These are phyloP conservation scores for Prunus yedoensis DNA, from an alignment of 331 rosid genomes.

Conservation along the genomic window DNA sequence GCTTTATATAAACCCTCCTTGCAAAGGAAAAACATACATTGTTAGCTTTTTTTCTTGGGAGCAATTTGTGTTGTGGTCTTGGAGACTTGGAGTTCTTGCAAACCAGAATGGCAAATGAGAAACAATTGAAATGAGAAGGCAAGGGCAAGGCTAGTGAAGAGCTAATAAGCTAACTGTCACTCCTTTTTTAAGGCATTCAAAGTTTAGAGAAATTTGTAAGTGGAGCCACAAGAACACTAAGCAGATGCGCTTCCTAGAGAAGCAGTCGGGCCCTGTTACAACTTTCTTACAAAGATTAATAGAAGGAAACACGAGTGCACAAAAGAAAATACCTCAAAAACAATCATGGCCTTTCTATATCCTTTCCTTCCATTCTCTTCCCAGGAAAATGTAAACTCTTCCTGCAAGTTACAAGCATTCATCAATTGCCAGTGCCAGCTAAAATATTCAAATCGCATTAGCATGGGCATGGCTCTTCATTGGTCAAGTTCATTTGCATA, in stretches of 20 bases:
- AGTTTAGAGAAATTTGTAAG: no score
- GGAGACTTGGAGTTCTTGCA: not conserved
- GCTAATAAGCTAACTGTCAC: conserved; percentile 1
- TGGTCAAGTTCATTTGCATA: conserved; percentile 15
- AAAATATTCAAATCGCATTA: no score
- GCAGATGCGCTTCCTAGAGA: no score
- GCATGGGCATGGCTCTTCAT: no score
- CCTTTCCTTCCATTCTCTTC: not conserved
- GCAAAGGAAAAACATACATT: not conserved
- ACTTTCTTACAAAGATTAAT: not conserved
- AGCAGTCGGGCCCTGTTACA: no score
- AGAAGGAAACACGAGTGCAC: not conserved
- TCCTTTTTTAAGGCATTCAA: no score
- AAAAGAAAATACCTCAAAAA: conserved; percentile 3
- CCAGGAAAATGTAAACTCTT: no score
- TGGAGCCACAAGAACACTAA: no score
- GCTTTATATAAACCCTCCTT: not conserved
- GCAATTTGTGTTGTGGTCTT: not conserved
- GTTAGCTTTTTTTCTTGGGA: not conserved
- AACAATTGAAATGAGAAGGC: conserved; percentile 36
- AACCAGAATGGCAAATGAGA: conserved; percentile 15
- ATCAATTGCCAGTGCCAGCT: no score
- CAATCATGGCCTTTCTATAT: not conserved
- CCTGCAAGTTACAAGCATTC: no score
- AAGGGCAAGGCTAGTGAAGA: conserved; percentile 36